Base-by-base conservation (phyloP, 495 filamentous ascomycete species). In the Ascobolus immersus region DNA sequence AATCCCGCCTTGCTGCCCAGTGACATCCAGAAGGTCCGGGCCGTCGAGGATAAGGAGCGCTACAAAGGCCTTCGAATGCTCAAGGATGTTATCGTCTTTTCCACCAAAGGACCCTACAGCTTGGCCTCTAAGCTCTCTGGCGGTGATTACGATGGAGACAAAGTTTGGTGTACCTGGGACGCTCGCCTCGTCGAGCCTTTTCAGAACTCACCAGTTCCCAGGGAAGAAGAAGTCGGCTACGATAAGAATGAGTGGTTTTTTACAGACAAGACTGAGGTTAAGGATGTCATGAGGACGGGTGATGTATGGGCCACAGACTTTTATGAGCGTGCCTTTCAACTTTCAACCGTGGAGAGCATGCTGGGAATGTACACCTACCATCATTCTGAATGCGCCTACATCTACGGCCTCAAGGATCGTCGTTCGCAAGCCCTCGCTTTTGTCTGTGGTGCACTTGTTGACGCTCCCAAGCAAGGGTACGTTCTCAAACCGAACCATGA, bases 101-200 rank as follows among this genome's bases (percentile, higher is more conserved):
- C 86, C 0, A 60, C 61, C 0, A 65, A 64, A 42, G 82, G 86
- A 0, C 32, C 62, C 8, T 60, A 60, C 14, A 65, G 79, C 0
- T 61, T 90, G 1, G 86, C 81, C 0, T 64, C 69, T 21, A 77
- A 78, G 50, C 58, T 93, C 0, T 86, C 79, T 3, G 86, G 84
- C 10, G 86, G 86, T 6, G 86, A 96, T 52, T 93, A 93, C 48
- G 84, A 93, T 38, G 86, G 86, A 0, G 86, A 96, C 42, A 72
- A 61, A 25, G 76, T 49, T 40, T 14, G 27, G 22, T 28, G 9
- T 19, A 5, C 5, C 15, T 93, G 80, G 82, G 81, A 93, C 37
- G 58, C 60, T 2, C 55, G 54, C 1, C 67, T 93, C 10, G 79
- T 89, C 0, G 44, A 61, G 4, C 62, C 56, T n/a, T 96, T 93